A percentile compares a stretch with the other conserved stretches of the same genome.
These are phyloP conservation scores for Coniophora puteana DNA, from an alignment of 1,284 basidiomycete genomes.

Conservation along the genomic window DNA sequence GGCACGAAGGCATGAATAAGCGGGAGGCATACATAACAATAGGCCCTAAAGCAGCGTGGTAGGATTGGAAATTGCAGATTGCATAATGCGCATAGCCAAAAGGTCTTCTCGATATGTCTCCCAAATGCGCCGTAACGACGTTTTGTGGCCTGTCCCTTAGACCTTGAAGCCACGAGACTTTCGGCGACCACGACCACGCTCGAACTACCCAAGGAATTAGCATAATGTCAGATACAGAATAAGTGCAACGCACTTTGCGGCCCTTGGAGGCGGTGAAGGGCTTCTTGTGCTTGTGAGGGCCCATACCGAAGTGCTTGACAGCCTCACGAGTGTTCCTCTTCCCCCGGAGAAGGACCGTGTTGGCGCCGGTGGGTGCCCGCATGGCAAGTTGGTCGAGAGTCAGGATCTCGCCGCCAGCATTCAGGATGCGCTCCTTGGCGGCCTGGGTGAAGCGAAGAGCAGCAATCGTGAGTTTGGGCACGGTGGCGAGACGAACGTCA, in stretches of 20 bases:
- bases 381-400: slow-evolving; percentile 97
- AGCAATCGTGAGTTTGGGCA: slow-evolving; percentile 93
- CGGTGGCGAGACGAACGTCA: slow-evolving; percentile 83
- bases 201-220: slow-evolving; percentile 51
- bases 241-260: slow-evolving; percentile 64
- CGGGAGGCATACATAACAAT: slow-evolving; percentile 18
- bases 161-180: slow-evolving; percentile 91
- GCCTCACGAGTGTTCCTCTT: slow-evolving; percentile 93
- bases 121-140: slow-evolving; percentile 12
- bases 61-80: slow-evolving; percentile 18
- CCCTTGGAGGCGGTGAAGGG: slow-evolving; percentile 94
- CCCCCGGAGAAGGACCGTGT: slow-evolving; percentile 92
- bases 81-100: slow-evolving; percentile 22
- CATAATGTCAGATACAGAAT: not conserved
- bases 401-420: slow-evolving; percentile 91
- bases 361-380: slow-evolving; percentile 90
- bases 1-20: slow-evolving; percentile 24
- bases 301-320: slow-evolving; percentile 96
- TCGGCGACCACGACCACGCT: slow-evolving; percentile 90
- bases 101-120: slow-evolving; percentile 15
- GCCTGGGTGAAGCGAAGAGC: slow-evolving; percentile 94
- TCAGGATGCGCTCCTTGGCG: slow-evolving; percentile 92
- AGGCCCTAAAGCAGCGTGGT: slow-evolving; percentile 12
- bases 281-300: slow-evolving; percentile 91
- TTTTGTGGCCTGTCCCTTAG: slow-evolving; percentile 42